phyloP scores from a whole-genome alignment of 306 rosid species.

The Morella rubra region DNA sequence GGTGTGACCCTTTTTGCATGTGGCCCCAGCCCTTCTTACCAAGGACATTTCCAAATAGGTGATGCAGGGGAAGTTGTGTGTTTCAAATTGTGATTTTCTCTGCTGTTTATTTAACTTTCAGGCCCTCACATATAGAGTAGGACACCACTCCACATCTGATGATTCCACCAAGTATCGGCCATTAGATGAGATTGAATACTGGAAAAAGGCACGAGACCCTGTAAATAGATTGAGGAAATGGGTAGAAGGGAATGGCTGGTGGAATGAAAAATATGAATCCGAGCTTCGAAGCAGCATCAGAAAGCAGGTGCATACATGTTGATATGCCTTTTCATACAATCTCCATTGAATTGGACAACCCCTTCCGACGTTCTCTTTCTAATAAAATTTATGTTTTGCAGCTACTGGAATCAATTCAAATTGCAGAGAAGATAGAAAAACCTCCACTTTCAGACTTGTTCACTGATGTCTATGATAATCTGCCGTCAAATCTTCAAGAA shows the following conservation, averaged over 20 bases:
- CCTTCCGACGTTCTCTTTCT: conserved; percentile 21
- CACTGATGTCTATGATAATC: conserved; percentile 56
- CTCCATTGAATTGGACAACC: not conserved
- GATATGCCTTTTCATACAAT: not conserved
- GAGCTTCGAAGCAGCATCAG: conserved; percentile 51
- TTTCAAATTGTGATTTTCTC: not conserved
- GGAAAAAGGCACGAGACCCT: conserved; percentile 61
- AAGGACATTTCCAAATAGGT: not conserved
- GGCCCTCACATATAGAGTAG: conserved; percentile 76
- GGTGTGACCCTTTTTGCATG: not conserved
- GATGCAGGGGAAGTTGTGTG: not conserved
- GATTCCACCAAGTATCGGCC: conserved; percentile 72
- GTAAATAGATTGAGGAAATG: conserved; percentile 63
- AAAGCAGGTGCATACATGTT: conserved; percentile 45
- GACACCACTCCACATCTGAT: conserved; percentile 82
- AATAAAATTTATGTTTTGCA: conserved; percentile 24
- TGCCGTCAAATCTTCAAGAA: conserved; percentile 58
- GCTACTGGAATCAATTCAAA: conserved; percentile 56
- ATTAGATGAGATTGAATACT: conserved; percentile 54
- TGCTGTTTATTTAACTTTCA: conserved; percentile 20
- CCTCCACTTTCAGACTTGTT: conserved; percentile 58
- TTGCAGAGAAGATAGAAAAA: conserved; percentile 64
- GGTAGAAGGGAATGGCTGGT: conserved; percentile 58
- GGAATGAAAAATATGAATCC: conserved; percentile 47
- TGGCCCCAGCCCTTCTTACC: not conserved